phyloP scores from a whole-genome alignment of 768 basidiomycete species.

The Russula compacta region DNA sequence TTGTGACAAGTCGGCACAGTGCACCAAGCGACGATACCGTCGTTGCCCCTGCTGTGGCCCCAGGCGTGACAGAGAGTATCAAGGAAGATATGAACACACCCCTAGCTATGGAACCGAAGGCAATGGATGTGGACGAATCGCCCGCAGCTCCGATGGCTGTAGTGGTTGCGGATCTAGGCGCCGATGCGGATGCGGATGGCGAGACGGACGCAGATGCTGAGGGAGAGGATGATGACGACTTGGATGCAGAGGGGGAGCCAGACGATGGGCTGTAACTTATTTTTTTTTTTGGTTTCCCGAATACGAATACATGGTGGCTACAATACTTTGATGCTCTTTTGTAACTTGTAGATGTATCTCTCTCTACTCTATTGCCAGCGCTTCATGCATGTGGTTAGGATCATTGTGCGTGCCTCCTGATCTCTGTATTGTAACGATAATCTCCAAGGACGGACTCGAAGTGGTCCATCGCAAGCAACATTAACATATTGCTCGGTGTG shows the following conservation, averaged over 20 bases:
- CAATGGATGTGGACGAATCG: slow-evolving; percentile 21
- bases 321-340: slow-evolving; percentile 8
- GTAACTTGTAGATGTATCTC: slow-evolving; percentile 9
- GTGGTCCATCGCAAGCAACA: too few species aligned
- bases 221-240: slow-evolving; percentile 28
- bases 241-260: slow-evolving; percentile 28
- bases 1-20: slow-evolving; percentile 42
- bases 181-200: slow-evolving; percentile 30
- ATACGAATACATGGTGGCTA: slow-evolving; percentile 8
- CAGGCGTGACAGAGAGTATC: not conserved
- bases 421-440: slow-evolving; percentile 2
- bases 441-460: too few species aligned
- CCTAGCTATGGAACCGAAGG: not conserved
- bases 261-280: slow-evolving; percentile 22
- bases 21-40: slow-evolving; percentile 52
- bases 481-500: too few species aligned
- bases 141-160: slow-evolving; percentile 6
- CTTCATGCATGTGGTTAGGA: not conserved
- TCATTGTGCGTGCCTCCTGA: not conserved
- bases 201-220: slow-evolving; percentile 38
- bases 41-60: slow-evolving; percentile 25
- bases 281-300: slow-evolving; percentile 2
- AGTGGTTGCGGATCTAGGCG: not conserved
- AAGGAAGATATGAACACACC: slow-evolving; percentile 9
- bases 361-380: not conserved